These are phyloP conservation scores for Ogataea saltuana DNA, from an alignment of 805 yeast species.

Conservation along the genomic window DNA sequence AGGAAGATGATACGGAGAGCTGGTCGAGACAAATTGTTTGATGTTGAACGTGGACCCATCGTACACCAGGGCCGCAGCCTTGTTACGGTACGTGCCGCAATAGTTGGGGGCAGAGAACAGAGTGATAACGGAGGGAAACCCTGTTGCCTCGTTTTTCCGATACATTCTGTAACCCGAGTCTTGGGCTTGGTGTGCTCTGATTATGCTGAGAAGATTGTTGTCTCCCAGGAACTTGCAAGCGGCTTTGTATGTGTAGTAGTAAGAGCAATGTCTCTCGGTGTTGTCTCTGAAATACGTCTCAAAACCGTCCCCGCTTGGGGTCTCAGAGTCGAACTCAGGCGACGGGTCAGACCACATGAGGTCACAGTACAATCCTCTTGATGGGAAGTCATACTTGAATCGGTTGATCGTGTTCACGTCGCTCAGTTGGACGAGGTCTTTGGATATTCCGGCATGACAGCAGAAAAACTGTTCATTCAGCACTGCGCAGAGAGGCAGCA, in stretches of 20 bases:
- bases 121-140: slow-evolving; percentile 87
- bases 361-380: slow-evolving; percentile 91
- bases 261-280: slow-evolving; percentile 84
- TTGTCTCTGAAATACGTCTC: slow-evolving; percentile 60
- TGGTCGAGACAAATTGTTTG: slow-evolving; percentile 85
- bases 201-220: slow-evolving; percentile 76
- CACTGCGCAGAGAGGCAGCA: slow-evolving; percentile 86
- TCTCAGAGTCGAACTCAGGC: slow-evolving; percentile 71
- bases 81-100: slow-evolving; percentile 85
- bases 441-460: slow-evolving; percentile 94
- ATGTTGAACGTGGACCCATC: slow-evolving; percentile 92
- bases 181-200: slow-evolving; percentile 96
- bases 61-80: slow-evolving; percentile 90
- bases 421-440: slow-evolving; percentile 67
- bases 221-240: slow-evolving; percentile 73
- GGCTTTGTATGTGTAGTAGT: slow-evolving; percentile 80
- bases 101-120: slow-evolving; percentile 95
- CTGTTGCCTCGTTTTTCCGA: slow-evolving; percentile 74
- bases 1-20: slow-evolving; percentile 96
- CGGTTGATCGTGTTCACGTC: slow-evolving; percentile 73
- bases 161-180: slow-evolving; percentile 96
- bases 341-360: slow-evolving; percentile 94
- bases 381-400: slow-evolving; percentile 82
- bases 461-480: slow-evolving; percentile 93
- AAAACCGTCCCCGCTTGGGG: slow-evolving; percentile 41